Evolutionary conservation across 441 rosid species (phyloP), one percentile per base, ranked within the genome.

Genomic region (Breynia disticha): DNA sequence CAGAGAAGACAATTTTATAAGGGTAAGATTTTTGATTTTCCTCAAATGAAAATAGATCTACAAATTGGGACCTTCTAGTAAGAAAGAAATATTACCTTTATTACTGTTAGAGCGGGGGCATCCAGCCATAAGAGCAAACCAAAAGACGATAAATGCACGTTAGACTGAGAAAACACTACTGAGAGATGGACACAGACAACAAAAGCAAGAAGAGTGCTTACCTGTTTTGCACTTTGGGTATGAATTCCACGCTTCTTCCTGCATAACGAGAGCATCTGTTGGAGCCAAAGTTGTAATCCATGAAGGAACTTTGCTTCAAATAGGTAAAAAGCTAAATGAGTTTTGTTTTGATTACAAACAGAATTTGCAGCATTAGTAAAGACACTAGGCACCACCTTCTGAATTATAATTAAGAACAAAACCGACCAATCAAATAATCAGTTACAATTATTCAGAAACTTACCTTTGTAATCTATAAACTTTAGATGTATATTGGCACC

Each of bases 241-340:
- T 19, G 86, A 76, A 68, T 80, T 80, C 90, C 90, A 80, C 10
- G 90, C 80, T 63, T 83, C 86, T 72, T 83, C 90, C 51, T 78
- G 71, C 81, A 83, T 65, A 60, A 80, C 37, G 19, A 83, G 90
- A 56, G 86, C 84, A 55, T 83, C 82, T 38, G 76, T 59, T 0
- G 86, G 84, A 9, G 90, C 86, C 65, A 83, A 56, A 57, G 81
- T 46, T 48, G 76, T 70, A 47, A 83, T 69, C 90, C 90, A 83
- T 62, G 78, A 38, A 32, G 90, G 90, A 12, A 72, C 86, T 76
- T 80, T 83, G 76, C 90, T 83, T 73, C 62, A 75, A 58, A 66
- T 12, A 41, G 35, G 8, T 28, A 28, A 28, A 28, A 28, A 2
- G 4, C 8, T 28, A 5, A 4, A 28, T 28, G 8, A 28, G 35